A percentile compares a stretch with the other conserved stretches of the same genome.
Evolutionary conservation across 2,329 filamentous ascomycete genomes (phyloP).

Genomic region (Tolypocladium tropicale): DNA sequence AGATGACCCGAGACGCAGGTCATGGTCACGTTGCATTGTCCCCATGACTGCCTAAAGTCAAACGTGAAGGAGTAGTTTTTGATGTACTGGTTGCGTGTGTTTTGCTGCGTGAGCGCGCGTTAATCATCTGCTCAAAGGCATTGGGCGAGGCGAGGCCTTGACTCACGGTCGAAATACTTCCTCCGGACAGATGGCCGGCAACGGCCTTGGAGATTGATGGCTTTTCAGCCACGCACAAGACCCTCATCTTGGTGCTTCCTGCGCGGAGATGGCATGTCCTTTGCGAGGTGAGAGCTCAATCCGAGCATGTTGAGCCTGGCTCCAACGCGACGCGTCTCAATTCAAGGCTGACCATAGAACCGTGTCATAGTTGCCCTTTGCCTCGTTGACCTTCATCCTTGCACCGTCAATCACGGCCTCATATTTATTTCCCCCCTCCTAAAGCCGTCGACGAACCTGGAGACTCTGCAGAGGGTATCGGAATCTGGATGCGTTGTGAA

Average conservation of each 20-base stretch:
- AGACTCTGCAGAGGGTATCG: background rate
- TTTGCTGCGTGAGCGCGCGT: conserved; percentile 37
- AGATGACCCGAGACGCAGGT: conserved; percentile 88
- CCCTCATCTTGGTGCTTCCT: conserved; percentile 28
- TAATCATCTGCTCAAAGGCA: conserved; percentile 7
- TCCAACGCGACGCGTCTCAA: background rate
- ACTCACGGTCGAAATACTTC: conserved; percentile 57
- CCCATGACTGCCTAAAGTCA: conserved; percentile 73
- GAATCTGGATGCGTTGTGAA: background rate
- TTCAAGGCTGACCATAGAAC: background rate
- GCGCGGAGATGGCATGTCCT: background rate
- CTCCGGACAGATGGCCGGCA: conserved; percentile 77
- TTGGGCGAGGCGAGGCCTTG: background rate
- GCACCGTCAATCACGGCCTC: background rate
- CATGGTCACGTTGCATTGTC: conserved; percentile 78
- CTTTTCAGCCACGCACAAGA: conserved; percentile 53
- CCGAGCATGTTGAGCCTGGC: background rate
- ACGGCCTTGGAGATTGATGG: conserved; percentile 94
- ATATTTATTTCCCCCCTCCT: background rate
- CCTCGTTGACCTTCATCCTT: no score
- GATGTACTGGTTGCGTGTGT: conserved; percentile 64
- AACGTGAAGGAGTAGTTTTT: conserved; percentile 94
- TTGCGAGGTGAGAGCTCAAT: background rate
- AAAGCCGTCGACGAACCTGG: background rate
- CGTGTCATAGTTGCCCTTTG: background rate